Conservation (phyloP, 2,329 filamentous ascomycete genomes). For the Beauveria medogensis region DNA sequence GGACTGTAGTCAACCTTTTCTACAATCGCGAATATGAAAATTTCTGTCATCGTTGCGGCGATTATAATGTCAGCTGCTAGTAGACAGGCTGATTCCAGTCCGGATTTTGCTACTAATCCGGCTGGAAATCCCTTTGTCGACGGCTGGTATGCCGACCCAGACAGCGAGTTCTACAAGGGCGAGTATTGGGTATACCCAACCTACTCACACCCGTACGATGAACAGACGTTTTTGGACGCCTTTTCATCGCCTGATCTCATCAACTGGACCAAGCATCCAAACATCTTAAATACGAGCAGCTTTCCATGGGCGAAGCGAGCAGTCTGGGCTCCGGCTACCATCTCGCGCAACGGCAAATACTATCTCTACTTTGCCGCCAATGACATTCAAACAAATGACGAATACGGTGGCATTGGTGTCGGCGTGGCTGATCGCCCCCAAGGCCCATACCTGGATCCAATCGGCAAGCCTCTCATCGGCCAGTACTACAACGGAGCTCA, state of each 20-base stretch:
- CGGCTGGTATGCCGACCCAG: slow-evolving; percentile 44
- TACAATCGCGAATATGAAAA: neutral
- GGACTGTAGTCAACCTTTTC: too few species aligned
- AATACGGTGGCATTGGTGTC: slow-evolving; percentile 33
- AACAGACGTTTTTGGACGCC: slow-evolving; percentile 42
- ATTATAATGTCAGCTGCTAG: neutral
- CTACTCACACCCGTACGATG: slow-evolving; percentile 33
- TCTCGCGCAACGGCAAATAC: slow-evolving; percentile 35
- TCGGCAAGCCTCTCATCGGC: slow-evolving; percentile 26
- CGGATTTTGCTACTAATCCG: slow-evolving; percentile 31
- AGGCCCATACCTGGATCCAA: slow-evolving; percentile 28
- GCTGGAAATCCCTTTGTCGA: slow-evolving; percentile 40
- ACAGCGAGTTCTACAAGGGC: slow-evolving; percentile 36
- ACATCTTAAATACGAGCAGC: slow-evolving; percentile 27
- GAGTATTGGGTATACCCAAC: slow-evolving; percentile 43
- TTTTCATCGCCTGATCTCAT: slow-evolving; percentile 42
- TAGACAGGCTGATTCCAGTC: slow-evolving; percentile 6
- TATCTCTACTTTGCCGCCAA: slow-evolving; percentile 44
- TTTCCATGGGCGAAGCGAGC: slow-evolving; percentile 36
- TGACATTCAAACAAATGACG: slow-evolving; percentile 29
- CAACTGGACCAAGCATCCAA: slow-evolving; percentile 38
- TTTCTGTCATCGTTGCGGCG: neutral
- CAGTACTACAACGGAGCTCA: slow-evolving; percentile 37
- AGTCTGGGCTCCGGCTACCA: slow-evolving; percentile 40
- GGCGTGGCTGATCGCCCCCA: slow-evolving; percentile 25